Base-by-base conservation (phyloP, 306 rosid genomes). In the Betula pendula region DNA sequence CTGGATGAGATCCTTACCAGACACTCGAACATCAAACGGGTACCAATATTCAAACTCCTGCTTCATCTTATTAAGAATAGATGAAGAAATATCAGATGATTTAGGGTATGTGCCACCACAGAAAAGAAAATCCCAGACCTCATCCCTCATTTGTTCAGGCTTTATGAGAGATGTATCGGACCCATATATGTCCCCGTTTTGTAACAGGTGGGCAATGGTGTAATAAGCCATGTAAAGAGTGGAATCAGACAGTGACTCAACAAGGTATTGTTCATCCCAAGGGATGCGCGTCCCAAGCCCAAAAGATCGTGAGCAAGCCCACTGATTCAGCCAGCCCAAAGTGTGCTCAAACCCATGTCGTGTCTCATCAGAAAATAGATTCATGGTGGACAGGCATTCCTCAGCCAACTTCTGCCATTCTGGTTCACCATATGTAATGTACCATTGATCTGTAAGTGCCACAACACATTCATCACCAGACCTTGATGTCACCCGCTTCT, bases 371-470 rank as follows among this genome's bases (percentile, higher is more conserved):
- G 88, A 87, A 79, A 80, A 90, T 52, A 88, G 52, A 78, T 79
- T 84, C 97, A 93, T 93, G 79, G 22, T 74, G 42, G 92, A 79
- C 74, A 91, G 79, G 82, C 97, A 93, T 74, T 91, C 97, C 79
- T 93, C 97, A 5, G 97, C 87, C 75, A 91, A 76, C 71, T 87
- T 87, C 86, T 68, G 80, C 98, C 98, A 93, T 77, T 93, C 98
- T 1, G 84, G 31, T 79, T 93, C 97, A 59, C 98, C 98, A 38
- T 93, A 93, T 29, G 89, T 91, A 75, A 93, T 80, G 78, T 93
- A 93, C 98, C 98, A 93, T 85, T 93, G 98, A 85, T 93, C 98
- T 20, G 98, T 93, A 60, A 93, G 92, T 24, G 98, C 98, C 80
- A 93, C 98, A 79, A 93, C 80, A 83, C 98, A 93, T 27, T 93